A percentile compares a stretch with the other conserved stretches of the same genome.
Evolutionary conservation across 2,329 filamentous ascomycete genomes (phyloP).

Genomic region (Venturia nashicola): DNA sequence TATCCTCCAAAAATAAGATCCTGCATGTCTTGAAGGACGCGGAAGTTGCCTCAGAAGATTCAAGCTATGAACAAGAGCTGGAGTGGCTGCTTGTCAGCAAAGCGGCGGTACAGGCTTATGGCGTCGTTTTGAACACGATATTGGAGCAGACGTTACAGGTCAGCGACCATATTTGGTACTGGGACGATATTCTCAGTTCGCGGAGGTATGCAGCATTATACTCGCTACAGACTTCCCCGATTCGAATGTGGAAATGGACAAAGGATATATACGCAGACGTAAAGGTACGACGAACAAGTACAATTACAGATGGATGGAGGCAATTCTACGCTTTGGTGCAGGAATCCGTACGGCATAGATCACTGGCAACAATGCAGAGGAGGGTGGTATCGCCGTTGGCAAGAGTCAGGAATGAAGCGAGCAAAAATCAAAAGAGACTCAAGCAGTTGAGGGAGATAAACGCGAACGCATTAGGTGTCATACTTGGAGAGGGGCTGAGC

Average conservation of each 20-base stretch:
- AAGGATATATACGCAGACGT: conserved; percentile 58
- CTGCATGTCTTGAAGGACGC: conserved; percentile 3
- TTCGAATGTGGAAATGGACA: conserved; percentile 60
- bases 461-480: conserved; percentile 72
- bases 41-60: conserved; percentile 17
- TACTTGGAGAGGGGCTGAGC: conserved; percentile 75
- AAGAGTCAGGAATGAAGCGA: conserved; percentile 60
- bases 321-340: conserved; percentile 72
- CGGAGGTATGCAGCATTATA: conserved; percentile 71
- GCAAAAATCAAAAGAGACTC: conserved; percentile 59
- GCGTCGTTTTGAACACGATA: conserved; percentile 62
- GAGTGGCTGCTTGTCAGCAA: conserved; percentile 89
- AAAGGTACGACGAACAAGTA: conserved; percentile 20
- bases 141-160: conserved; percentile 74
- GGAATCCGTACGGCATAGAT: conserved; percentile 61
- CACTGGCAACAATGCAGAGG: conserved; percentile 56
- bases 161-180: conserved; percentile 85
- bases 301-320: conserved; percentile 31
- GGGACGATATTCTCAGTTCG: conserved; percentile 77
- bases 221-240: conserved; percentile 72
- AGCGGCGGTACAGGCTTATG: conserved; percentile 82
- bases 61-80: conserved; percentile 59
- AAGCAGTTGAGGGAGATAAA: conserved; percentile 66
- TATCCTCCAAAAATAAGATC: conserved; percentile 4
- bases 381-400: conserved; percentile 69